A percentile compares a stretch with the other conserved stretches of the same genome.
These are phyloP conservation scores for Aquilaria agallochum DNA, from an alignment of 441 rosid genomes.

Conservation along the genomic window DNA sequence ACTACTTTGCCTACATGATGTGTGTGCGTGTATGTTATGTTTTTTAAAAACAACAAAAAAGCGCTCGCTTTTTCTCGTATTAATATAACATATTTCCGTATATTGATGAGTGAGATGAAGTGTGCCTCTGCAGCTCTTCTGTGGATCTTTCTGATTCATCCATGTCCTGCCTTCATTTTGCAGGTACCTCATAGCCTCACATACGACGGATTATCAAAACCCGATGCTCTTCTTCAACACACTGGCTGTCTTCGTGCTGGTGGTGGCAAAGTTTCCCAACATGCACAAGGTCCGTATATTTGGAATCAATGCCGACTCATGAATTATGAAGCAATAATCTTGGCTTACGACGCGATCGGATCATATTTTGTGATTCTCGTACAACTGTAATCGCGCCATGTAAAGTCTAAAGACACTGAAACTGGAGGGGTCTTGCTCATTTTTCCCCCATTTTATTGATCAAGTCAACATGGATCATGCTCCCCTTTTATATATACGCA, in stretches of 20 bases:
- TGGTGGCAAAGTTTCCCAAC: constrained; percentile 92
- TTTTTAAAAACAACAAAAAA: too few species aligned
- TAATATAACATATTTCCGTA: not conserved
- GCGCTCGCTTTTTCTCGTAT: not conserved
- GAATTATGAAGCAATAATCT: constrained; percentile 17
- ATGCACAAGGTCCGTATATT: constrained; percentile 98
- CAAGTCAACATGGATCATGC: constrained; percentile 7
- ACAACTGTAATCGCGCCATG: constrained; percentile 24
- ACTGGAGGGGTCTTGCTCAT: constrained; percentile 25
- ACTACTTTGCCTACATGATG: too few species aligned
- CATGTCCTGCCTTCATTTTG: constrained; percentile 6
- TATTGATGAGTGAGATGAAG: not conserved
- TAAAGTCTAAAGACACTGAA: constrained; percentile 33
- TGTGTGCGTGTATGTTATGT: too few species aligned
- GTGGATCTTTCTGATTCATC: too few species aligned
- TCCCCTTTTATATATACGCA: too few species aligned
- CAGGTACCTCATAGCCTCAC: constrained; percentile 94
- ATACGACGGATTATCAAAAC: constrained; percentile 83
- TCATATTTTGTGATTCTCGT: constrained; percentile 17
- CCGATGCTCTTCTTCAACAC: constrained; percentile 92
- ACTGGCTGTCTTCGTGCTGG: constrained; percentile 75
- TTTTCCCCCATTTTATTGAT: not conserved
- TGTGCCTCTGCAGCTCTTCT: too few species aligned
- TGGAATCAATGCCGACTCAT: constrained; percentile 75
- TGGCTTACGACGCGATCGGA: not conserved